Percentiles rank a stretch among this genome's conserved stretches.
phyloP scores from a whole-genome alignment of 768 basidiomycete species.

The Postia placenta region DNA sequence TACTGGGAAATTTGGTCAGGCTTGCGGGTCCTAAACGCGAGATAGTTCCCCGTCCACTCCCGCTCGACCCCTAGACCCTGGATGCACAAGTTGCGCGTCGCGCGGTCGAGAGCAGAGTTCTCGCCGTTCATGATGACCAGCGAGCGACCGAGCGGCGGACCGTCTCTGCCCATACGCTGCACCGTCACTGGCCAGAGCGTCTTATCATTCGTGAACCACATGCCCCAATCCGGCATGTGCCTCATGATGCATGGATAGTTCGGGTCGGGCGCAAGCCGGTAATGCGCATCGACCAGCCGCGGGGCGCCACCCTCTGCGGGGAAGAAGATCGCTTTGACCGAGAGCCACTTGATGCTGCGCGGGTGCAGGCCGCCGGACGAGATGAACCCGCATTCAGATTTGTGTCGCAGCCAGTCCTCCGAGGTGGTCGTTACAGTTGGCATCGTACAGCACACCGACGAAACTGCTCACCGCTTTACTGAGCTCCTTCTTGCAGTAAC shows the following conservation, averaged over 20 bases:
- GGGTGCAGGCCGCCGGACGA: not conserved
- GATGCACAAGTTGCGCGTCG: conserved; percentile 1
- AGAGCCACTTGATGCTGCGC: not conserved
- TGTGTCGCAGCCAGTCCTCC: conserved; percentile 4
- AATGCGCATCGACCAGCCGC: conserved; percentile 1
- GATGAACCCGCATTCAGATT: not conserved
- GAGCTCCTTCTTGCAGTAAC: not conserved
- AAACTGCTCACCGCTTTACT: not conserved
- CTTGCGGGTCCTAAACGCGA: not conserved
- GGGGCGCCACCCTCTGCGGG: conserved; percentile 2
- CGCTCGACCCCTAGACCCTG: not conserved
- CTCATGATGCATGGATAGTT: not conserved
- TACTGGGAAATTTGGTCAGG: not conserved
- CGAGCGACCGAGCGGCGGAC: not conserved
- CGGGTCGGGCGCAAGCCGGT: not conserved
- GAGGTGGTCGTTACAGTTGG: too few relatives aligned
- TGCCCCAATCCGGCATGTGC: not conserved
- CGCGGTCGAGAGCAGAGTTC: not conserved
- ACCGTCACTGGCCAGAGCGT: conserved; percentile 1
- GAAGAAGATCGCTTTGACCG: conserved; percentile 1
- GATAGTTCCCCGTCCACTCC: not conserved
- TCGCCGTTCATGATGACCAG: not conserved
- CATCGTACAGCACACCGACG: too few relatives aligned
- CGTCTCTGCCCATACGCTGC: not conserved
- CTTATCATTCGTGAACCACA: not conserved